Conservation (phyloP, 2,329 filamentous ascomycete species). For the Cadophora sp. region DNA sequence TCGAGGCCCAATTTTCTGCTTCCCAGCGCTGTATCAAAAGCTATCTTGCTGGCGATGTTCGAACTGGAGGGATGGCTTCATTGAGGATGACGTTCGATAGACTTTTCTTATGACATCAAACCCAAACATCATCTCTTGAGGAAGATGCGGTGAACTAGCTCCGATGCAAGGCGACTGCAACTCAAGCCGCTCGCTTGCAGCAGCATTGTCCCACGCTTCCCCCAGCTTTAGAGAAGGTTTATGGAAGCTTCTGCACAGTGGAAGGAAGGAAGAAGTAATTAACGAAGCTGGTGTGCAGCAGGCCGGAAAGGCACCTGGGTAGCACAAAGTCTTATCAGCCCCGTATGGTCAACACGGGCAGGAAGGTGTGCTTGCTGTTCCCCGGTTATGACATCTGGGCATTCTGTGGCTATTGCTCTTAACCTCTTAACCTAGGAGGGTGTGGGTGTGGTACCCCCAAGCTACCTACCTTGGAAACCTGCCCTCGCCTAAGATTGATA, state of each 20-base stretch:
- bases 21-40: too few species aligned
- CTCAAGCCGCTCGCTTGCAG: conserved; percentile 6
- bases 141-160: conserved; percentile 14
- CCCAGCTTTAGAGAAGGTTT: conserved; percentile 7
- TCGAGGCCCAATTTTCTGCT: background rate
- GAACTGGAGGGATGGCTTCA: background rate
- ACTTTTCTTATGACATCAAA: background rate
- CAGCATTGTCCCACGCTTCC: conserved; percentile 7
- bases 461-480: too few species aligned
- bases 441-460: background rate
- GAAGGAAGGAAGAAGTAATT: background rate
- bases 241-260: background rate
- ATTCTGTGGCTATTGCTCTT: too few species aligned
- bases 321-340: conserved; percentile 4
- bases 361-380: background rate
- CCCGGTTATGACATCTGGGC: background rate
- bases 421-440: too few species aligned
- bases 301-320: background rate
- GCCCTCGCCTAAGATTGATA: background rate
- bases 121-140: background rate
- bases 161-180: background rate
- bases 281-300: background rate
- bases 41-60: background rate
- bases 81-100: background rate
- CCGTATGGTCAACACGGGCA: background rate